Evolutionary conservation across 495 filamentous ascomycete species (phyloP).

Genomic region (Stereocaulon alpinum): DNA sequence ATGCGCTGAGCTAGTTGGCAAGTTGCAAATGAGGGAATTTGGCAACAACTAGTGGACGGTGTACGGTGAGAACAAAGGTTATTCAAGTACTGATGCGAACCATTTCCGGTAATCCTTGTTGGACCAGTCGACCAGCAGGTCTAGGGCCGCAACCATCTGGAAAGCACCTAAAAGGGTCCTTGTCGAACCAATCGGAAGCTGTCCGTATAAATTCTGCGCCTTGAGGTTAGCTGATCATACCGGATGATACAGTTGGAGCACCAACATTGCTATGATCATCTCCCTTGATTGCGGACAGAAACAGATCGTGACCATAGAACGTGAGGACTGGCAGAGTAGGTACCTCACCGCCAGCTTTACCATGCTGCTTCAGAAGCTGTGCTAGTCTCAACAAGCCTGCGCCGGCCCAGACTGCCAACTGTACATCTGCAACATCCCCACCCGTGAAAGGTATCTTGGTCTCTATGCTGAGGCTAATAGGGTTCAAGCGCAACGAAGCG

Average conservation of each 20-base stretch:
- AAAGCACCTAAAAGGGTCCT: constrained; percentile 2
- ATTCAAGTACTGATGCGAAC: background rate
- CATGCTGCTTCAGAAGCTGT: background rate
- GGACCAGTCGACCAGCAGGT: constrained; percentile 6
- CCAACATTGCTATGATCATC: background rate
- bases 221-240: background rate
- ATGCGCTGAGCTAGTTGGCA: too few species aligned
- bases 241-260: background rate
- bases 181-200: background rate
- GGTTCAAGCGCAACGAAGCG: background rate
- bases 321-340: background rate
- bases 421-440: background rate
- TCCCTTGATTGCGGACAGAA: background rate
- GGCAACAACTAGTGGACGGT: too few species aligned
- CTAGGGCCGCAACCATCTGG: constrained; percentile 2
- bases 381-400: background rate
- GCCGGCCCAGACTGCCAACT: constrained; percentile 4
- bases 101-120: constrained; percentile 1
- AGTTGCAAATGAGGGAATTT: too few species aligned
- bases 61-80: too few species aligned
- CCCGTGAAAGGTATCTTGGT: constrained; percentile 6
- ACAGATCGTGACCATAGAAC: constrained; percentile 3
- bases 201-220: constrained; percentile 1
- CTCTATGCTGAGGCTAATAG: constrained; percentile 7
- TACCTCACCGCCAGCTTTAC: background rate